phyloP scores from a whole-genome alignment of 495 filamentous ascomycete genomes.

The Penicillium canescens region DNA sequence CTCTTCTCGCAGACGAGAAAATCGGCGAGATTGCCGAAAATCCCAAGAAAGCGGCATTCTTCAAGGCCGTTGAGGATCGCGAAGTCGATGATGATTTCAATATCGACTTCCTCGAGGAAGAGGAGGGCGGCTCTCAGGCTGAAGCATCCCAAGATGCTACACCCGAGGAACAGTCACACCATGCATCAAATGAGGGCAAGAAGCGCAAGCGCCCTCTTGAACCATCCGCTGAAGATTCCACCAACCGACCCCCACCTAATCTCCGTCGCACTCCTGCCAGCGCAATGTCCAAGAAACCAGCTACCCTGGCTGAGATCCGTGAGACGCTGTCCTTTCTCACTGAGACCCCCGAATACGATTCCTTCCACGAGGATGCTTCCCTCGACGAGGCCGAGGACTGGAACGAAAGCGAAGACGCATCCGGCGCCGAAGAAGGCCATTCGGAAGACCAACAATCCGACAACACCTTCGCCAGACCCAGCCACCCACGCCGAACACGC shows the following conservation, averaged over 20 bases:
- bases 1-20: slow-evolving; percentile 86
- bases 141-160: slow-evolving; percentile 47
- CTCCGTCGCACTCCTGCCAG: slow-evolving; percentile 62
- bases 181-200: slow-evolving; percentile 29
- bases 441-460: slow-evolving; percentile 37
- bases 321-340: slow-evolving; percentile 79
- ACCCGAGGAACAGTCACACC: slow-evolving; percentile 27
- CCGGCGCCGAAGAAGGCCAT: slow-evolving; percentile 28
- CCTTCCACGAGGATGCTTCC: slow-evolving; percentile 46
- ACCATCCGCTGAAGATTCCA: slow-evolving; percentile 39
- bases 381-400: slow-evolving; percentile 39
- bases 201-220: slow-evolving; percentile 60
- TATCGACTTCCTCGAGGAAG: slow-evolving; percentile 67
- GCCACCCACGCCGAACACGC: slow-evolving; percentile 51
- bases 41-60: slow-evolving; percentile 86
- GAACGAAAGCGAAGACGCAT: slow-evolving; percentile 41
- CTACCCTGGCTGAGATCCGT: slow-evolving; percentile 74
- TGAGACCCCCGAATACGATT: slow-evolving; percentile 66
- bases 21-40: slow-evolving; percentile 88
- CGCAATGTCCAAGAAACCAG: slow-evolving; percentile 59
- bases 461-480: slow-evolving; percentile 35
- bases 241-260: slow-evolving; percentile 60
- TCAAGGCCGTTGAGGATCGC: slow-evolving; percentile 83
- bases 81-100: slow-evolving; percentile 77
- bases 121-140: slow-evolving; percentile 39